These are phyloP conservation scores for Emiliania huxleyi DNA, from an alignment of 78 protist genomes.

Conservation along the genomic window DNA sequence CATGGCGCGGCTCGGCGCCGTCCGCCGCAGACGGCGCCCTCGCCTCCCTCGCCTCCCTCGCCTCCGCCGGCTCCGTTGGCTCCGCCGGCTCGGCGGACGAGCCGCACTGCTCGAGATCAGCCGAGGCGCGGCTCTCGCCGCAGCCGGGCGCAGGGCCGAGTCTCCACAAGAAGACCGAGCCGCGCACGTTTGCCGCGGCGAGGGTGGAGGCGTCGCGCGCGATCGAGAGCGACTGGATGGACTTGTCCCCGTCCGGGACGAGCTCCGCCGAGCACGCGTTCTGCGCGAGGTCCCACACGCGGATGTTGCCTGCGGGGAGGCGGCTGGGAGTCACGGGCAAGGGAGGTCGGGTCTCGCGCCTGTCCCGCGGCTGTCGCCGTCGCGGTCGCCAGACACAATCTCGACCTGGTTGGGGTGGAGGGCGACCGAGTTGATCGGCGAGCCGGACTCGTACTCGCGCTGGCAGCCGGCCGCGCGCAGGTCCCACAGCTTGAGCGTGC, in stretches of 20 bases:
- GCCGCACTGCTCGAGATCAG: too few species aligned
- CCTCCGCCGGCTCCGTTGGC: too few species aligned
- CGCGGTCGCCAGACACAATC: background rate
- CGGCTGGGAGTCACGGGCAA: slow-evolving; percentile 50
- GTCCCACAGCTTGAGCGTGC: slow-evolving; percentile 94
- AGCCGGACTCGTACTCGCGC: slow-evolving; percentile 67
- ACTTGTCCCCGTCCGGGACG: slow-evolving; percentile 78
- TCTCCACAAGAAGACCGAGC: slow-evolving; percentile 75
- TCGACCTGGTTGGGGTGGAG: slow-evolving; percentile 88
- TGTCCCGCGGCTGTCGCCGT: slow-evolving; percentile 54
- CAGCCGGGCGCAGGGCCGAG: background rate
- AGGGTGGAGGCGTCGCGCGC: slow-evolving; percentile 64
- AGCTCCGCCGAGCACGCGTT: slow-evolving; percentile 74
- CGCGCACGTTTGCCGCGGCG: slow-evolving; percentile 82
- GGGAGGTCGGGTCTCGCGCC: too few species aligned
- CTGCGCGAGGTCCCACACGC: slow-evolving; percentile 83
- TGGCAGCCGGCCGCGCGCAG: slow-evolving; percentile 83
- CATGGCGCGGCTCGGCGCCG: too few species aligned
- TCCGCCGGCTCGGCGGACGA: too few species aligned
- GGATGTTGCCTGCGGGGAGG: slow-evolving; percentile 77
- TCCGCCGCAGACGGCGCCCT: too few species aligned
- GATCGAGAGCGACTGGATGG: slow-evolving; percentile 75
- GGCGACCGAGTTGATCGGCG: slow-evolving; percentile 73
- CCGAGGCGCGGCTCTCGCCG: too few species aligned
- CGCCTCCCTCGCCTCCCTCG: too few species aligned